Evolutionary conservation across 768 basidiomycete species (phyloP).

Genomic region (Leccinum pellstonianum): DNA sequence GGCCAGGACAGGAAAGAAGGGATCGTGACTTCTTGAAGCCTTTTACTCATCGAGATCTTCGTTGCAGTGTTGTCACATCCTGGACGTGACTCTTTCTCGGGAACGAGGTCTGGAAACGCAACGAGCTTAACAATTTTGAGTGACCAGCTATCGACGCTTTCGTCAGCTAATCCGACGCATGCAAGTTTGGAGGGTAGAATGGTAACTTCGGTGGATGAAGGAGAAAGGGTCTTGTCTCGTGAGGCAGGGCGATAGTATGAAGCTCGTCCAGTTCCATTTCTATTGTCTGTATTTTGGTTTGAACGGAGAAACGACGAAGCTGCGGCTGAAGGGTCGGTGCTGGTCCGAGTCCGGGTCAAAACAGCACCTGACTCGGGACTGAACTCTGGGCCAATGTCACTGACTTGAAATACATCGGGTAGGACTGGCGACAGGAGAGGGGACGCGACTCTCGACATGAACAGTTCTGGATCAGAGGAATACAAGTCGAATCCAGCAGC

Average conservation of each 20-base stretch:
- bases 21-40: slow-evolving; percentile 13
- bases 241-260: slow-evolving; percentile 16
- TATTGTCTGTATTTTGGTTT: slow-evolving; percentile 7
- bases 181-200: slow-evolving; percentile 69
- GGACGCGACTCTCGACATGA: slow-evolving; percentile 31
- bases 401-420: slow-evolving; percentile 30
- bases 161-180: slow-evolving; percentile 73
- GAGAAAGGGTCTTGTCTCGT: slow-evolving; percentile 49
- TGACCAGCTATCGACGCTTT: slow-evolving; percentile 67
- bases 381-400: slow-evolving; percentile 30
- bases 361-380: slow-evolving; percentile 41
- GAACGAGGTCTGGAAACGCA: slow-evolving; percentile 71
- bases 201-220: slow-evolving; percentile 56
- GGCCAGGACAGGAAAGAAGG: slow-evolving; percentile 24
- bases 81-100: slow-evolving; percentile 21
- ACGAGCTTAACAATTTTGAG: slow-evolving; percentile 77
- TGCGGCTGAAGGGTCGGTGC: slow-evolving; percentile 34
- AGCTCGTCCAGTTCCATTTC: slow-evolving; percentile 1
- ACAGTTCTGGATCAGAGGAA: slow-evolving; percentile 42
- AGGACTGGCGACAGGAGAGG: slow-evolving; percentile 34
- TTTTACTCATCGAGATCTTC: slow-evolving; percentile 10
- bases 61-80: slow-evolving; percentile 1
- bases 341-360: slow-evolving; percentile 48
- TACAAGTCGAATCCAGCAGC: slow-evolving; percentile 67
- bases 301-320: slow-evolving; percentile 10